These are phyloP conservation scores for Mucor lusitanicus DNA, from an alignment of 371 early-diverging fungal species.

Conservation along the genomic window DNA sequence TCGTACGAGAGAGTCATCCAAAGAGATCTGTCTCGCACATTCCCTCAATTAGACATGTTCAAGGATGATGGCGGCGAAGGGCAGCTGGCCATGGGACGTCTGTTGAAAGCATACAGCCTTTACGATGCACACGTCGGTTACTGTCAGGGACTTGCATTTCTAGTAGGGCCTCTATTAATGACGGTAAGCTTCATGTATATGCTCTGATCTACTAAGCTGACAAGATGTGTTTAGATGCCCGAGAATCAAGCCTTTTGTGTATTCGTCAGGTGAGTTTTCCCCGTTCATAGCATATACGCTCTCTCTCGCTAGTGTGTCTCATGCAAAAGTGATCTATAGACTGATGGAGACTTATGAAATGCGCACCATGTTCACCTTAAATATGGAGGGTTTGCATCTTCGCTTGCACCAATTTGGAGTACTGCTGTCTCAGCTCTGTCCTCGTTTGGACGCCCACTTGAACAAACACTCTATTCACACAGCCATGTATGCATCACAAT, in stretches of 20 bases:
- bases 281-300: constrained; percentile 20
- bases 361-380: constrained; percentile 79
- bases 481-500: constrained; percentile 91
- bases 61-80: constrained; percentile 81
- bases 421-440: constrained; percentile 80
- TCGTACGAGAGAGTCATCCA: constrained; percentile 87
- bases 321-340: constrained; percentile 9
- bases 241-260: constrained; percentile 93
- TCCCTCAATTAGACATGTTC: constrained; percentile 86
- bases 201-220: not conserved
- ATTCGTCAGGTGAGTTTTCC: constrained; percentile 62
- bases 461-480: constrained; percentile 71
- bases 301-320: constrained; percentile 18
- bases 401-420: constrained; percentile 86
- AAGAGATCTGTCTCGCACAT: constrained; percentile 90
- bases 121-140: constrained; percentile 95
- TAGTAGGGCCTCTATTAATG: constrained; percentile 89
- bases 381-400: constrained; percentile 88
- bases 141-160: constrained; percentile 94
- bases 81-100: constrained; percentile 80
- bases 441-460: constrained; percentile 77
- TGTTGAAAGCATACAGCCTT: constrained; percentile 88
- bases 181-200: constrained; percentile 55
- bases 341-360: constrained; percentile 89
- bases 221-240: constrained; percentile 63